Base-by-base conservation (phyloP, 805 yeast species). In the Alloascoidea africana region DNA sequence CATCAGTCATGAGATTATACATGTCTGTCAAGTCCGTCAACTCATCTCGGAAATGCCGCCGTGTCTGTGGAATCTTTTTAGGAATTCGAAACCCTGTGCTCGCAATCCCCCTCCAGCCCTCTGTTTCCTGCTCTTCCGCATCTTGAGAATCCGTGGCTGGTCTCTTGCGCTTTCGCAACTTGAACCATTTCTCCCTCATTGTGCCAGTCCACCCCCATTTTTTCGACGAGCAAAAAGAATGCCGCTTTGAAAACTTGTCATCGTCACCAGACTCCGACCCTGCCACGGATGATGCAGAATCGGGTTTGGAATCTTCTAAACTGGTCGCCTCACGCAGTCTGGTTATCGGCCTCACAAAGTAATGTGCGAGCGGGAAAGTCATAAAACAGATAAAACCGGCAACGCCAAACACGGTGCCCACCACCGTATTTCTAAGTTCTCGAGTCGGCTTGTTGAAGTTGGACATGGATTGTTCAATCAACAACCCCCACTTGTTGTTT, bases 1-100 rank as follows among this genome's bases (percentile, higher is more conserved):
- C 94, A 49, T 78, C 83, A 2, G 93, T 76, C 96, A 89, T 86
- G 15, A 78, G 76, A 49, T 87, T 86, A 56, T 87, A 89, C 0
- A 94, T 89, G 27, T 78, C 87, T 0, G 94, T 77, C 18, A 89
- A 61, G 48, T 86, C 95, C 0, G 89, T 80, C 34, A 89, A 64
- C 56, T 89, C 98, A 60, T 91, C 96, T 33, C 71, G 64, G 49
- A 70, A 62, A n/a, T n/a, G n/a, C n/a, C n/a, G n/a, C n/a, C n/a
- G n/a, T 37, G 63, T 52, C 33, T 41, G 36, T 2, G 38, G 42
- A 4, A 44, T 46, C 19, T 34, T 39, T 14, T 34, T 42, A 3
- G 47, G 47, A 6, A 43, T 23, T 3, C 45, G 41, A 34, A 43
- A 43, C n/a, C n/a, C n/a, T n/a, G n/a, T n/a, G n/a, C n/a, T n/a